Evolutionary conservation across 2,329 filamentous ascomycete species (phyloP).

Genomic region (Cladophialophora chaetospira): DNA sequence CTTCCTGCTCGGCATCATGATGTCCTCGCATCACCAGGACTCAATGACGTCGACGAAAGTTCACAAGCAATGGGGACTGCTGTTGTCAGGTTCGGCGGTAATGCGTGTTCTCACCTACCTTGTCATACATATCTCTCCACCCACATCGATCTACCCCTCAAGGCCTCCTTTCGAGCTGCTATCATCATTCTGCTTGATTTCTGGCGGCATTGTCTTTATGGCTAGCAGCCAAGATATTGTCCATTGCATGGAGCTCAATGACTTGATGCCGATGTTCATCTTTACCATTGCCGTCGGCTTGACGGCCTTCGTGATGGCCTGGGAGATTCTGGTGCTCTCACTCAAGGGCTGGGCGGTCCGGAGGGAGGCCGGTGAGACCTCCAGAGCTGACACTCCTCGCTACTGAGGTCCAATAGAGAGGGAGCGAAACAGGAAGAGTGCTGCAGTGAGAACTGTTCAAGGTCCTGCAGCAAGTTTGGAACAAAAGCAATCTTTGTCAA

Average conservation of each 20-base stretch:
- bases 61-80: conserved; percentile 88
- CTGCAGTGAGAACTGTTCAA: too few relatives aligned
- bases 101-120: conserved; percentile 79
- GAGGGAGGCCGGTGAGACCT: too few relatives aligned
- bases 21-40: conserved; percentile 84
- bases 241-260: conserved; percentile 69
- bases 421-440: too few relatives aligned
- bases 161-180: conserved; percentile 87
- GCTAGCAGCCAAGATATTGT: conserved; percentile 79
- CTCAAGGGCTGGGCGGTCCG: background rate
- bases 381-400: too few relatives aligned
- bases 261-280: conserved; percentile 86
- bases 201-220: conserved; percentile 91
- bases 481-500: too few relatives aligned
- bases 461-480: too few relatives aligned
- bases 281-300: conserved; percentile 87
- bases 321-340: background rate
- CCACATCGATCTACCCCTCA: conserved; percentile 75
- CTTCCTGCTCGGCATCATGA: conserved; percentile 86
- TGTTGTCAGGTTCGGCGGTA: conserved; percentile 78
- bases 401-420: too few relatives aligned
- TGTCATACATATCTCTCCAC: conserved; percentile 75
- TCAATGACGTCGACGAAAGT: conserved; percentile 87
- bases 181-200: conserved; percentile 79
- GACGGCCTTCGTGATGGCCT: conserved; percentile 76